A percentile compares a stretch with the other conserved stretches of the same genome.
Evolutionary conservation across 306 rosid genomes (phyloP).

Genomic region (Crataegus laevigata): DNA sequence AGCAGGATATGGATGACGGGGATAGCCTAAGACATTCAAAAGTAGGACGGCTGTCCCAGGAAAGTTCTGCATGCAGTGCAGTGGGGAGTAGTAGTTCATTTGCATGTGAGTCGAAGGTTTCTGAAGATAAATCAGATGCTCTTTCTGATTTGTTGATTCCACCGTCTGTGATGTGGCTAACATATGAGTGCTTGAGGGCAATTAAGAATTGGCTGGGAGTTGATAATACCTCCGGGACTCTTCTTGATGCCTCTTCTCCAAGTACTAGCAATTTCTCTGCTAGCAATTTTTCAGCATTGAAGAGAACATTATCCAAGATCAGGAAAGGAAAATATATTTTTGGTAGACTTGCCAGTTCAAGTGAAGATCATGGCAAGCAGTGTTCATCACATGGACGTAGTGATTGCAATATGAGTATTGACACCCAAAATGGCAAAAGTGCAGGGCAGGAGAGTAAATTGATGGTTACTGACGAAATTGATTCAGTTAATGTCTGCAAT

Average conservation of each 20-base stretch:
- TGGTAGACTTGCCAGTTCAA: slow-evolving; percentile 53
- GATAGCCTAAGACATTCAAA: slow-evolving; percentile 63
- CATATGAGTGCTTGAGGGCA: slow-evolving; percentile 75
- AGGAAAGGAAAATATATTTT: slow-evolving; percentile 54
- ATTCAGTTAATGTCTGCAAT: slow-evolving; percentile 23
- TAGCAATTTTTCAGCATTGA: slow-evolving; percentile 54
- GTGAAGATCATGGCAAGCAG: slow-evolving; percentile 47
- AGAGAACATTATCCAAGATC: slow-evolving; percentile 53
- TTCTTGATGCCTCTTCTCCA: slow-evolving; percentile 31
- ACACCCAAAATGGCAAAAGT: slow-evolving; percentile 25
- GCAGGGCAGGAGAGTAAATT: slow-evolving; percentile 28
- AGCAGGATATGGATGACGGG: slow-evolving; percentile 45
- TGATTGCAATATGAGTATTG: slow-evolving; percentile 20
- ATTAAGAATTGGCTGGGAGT: slow-evolving; percentile 69
- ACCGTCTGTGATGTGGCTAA: slow-evolving; percentile 54
- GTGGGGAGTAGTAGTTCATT: slow-evolving; percentile 35
- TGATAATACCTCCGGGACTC: slow-evolving; percentile 44
- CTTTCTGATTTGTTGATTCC: slow-evolving; percentile 39
- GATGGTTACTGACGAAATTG: slow-evolving; percentile 33
- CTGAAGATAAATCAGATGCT: slow-evolving; percentile 34
- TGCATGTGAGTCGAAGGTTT: slow-evolving; percentile 27
- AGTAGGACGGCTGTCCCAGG: slow-evolving; percentile 77
- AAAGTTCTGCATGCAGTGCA: slow-evolving; percentile 62
- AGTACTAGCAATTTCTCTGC: slow-evolving; percentile 32
- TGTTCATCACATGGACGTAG: slow-evolving; percentile 20